Percentiles rank a stretch among this genome's conserved stretches.
Conservation (phyloP, 2,329 filamentous ascomycete genomes). For the Gyromitra esculenta region DNA sequence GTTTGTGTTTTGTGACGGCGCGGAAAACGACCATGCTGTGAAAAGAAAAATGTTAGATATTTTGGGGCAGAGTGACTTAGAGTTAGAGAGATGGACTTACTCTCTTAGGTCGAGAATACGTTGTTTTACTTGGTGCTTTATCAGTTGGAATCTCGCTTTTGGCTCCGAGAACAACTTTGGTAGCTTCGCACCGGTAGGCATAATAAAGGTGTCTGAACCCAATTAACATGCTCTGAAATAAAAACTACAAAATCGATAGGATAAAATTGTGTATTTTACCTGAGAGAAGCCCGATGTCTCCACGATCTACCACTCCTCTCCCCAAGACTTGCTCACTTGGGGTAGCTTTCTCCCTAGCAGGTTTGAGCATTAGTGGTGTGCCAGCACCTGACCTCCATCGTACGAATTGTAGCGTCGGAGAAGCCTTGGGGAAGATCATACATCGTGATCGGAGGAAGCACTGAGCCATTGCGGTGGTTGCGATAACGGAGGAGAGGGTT, state of each 20-base stretch:
- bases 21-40: slow-evolving; percentile 52
- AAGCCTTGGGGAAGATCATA: slow-evolving; percentile 21
- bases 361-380: neutral
- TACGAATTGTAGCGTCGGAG: slow-evolving; percentile 22
- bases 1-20: slow-evolving; percentile 49
- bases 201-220: slow-evolving; percentile 56
- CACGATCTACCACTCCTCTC: slow-evolving; percentile 7
- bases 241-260: neutral
- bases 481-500: neutral
- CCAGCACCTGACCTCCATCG: slow-evolving; percentile 30
- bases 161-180: slow-evolving; percentile 55
- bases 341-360: slow-evolving; percentile 9
- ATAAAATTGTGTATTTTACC: slow-evolving; percentile 23
- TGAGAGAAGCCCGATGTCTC: slow-evolving; percentile 50
- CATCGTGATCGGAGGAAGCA: slow-evolving; percentile 25
- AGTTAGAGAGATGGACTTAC: slow-evolving; percentile 36
- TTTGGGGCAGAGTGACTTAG: neutral
- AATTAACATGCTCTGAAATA: slow-evolving; percentile 10
- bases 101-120: slow-evolving; percentile 53
- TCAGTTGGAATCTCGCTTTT: slow-evolving; percentile 51
- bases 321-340: slow-evolving; percentile 29
- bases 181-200: slow-evolving; percentile 54
- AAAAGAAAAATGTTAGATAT: slow-evolving; percentile 26
- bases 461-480: slow-evolving; percentile 27
- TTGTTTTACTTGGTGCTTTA: slow-evolving; percentile 51